phyloP scores from a whole-genome alignment of 2,329 filamentous ascomycete species.

The Chrysoporthe puriensis region DNA sequence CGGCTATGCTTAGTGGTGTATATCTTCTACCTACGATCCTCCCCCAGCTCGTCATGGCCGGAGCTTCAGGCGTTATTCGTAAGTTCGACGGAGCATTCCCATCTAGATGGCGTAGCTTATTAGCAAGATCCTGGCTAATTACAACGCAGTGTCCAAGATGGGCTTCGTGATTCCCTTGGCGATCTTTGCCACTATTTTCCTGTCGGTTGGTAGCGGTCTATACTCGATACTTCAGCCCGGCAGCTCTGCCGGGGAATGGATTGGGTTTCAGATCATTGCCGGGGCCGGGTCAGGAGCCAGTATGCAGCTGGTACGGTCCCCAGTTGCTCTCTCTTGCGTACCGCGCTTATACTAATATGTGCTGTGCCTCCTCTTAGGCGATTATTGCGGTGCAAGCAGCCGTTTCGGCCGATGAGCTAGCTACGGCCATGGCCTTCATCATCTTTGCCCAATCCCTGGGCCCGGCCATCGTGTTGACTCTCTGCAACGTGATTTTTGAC shows the following conservation, averaged over 20 bases:
- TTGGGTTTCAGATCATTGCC: conserved; percentile 13
- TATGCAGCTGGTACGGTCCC: not conserved
- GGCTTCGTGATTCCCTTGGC: not conserved
- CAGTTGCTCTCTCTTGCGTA: too few relatives aligned
- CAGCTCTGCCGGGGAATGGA: not conserved
- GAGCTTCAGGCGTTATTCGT: not conserved
- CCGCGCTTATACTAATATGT: too few relatives aligned
- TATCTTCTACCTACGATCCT: conserved; percentile 4
- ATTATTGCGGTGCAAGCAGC: too few relatives aligned
- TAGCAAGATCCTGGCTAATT: not conserved
- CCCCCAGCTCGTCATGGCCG: not conserved
- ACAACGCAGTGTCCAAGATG: not conserved
- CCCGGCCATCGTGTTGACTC: not conserved
- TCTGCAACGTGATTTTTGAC: not conserved
- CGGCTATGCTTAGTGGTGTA: conserved; percentile 9
- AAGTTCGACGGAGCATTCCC: not conserved
- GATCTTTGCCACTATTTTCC: not conserved
- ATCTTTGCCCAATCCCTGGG: not conserved
- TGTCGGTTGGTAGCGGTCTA: not conserved
- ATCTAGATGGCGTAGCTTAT: not conserved
- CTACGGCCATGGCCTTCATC: not conserved
- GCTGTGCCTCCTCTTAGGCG: too few relatives aligned
- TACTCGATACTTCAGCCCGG: not conserved
- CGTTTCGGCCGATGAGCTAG: not conserved
- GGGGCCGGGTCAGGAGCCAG: conserved; percentile 2